These are phyloP conservation scores for Hyphodiscus sp. DNA, from an alignment of 2,329 filamentous ascomycete genomes.

Conservation along the genomic window DNA sequence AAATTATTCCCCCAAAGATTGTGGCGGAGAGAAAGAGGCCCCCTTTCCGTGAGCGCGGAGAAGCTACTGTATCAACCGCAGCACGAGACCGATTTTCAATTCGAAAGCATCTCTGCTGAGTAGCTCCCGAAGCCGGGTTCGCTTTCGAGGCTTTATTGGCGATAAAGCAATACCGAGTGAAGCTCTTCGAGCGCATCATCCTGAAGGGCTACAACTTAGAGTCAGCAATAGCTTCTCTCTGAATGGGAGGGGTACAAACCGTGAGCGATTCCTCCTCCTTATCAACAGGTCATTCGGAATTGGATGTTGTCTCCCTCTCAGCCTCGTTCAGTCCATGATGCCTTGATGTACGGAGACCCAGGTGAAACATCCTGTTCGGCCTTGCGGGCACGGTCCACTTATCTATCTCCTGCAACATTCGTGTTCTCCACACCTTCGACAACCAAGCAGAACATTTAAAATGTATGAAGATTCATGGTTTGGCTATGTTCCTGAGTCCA, in stretches of 20 bases:
- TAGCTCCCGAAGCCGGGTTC: constrained; percentile 2
- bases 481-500: constrained; percentile 61
- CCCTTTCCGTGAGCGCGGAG: constrained; percentile 5
- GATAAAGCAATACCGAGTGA: constrained; percentile 9
- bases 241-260: not conserved
- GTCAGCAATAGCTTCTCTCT: not conserved
- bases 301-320: constrained; percentile 5
- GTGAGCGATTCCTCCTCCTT: not conserved
- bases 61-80: constrained; percentile 11
- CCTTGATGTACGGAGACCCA: constrained; percentile 2
- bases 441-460: not conserved
- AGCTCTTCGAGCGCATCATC: constrained; percentile 20
- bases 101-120: constrained; percentile 20
- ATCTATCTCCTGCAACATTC: too few species aligned
- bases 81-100: constrained; percentile 9
- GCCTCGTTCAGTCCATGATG: constrained; percentile 8
- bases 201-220: not conserved
- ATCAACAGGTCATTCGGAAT: not conserved
- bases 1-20: constrained; percentile 21
- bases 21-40: constrained; percentile 18
- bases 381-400: not conserved
- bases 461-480: constrained; percentile 88
- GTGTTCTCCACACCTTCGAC: constrained; percentile 1
- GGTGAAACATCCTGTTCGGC: not conserved
- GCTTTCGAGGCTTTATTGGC: constrained; percentile 12